Percentiles rank a stretch among this genome's conserved stretches.
These are phyloP conservation scores for Sclerotinia spermophila DNA, from an alignment of 2,329 filamentous ascomycete genomes.

Conservation along the genomic window DNA sequence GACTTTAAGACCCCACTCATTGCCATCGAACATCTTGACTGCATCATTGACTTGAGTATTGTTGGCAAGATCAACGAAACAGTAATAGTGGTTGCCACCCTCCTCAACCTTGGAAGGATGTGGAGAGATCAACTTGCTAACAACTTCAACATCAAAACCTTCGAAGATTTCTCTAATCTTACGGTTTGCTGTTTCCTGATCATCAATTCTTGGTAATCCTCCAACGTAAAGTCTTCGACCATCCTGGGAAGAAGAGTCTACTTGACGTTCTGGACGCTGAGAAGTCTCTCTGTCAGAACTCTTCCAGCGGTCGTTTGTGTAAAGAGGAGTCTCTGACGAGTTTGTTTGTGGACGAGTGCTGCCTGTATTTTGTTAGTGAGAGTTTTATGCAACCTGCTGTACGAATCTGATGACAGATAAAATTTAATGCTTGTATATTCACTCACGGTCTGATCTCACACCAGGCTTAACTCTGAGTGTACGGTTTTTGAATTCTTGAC, in stretches of 20 bases:
- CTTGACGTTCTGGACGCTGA: slow-evolving; percentile 16
- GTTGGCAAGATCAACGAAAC: slow-evolving; percentile 61
- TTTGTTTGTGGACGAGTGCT: slow-evolving; percentile 8
- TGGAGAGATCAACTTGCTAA: slow-evolving; percentile 49
- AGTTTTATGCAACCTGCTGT: not conserved
- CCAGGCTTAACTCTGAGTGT: slow-evolving; percentile 63
- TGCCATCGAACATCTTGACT: slow-evolving; percentile 41
- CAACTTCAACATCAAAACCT: slow-evolving; percentile 43
- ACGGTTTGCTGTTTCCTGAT: slow-evolving; percentile 45
- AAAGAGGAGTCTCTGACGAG: slow-evolving; percentile 10
- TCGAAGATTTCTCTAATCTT: slow-evolving; percentile 48
- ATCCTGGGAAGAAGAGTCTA: slow-evolving; percentile 31
- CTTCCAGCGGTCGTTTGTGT: slow-evolving; percentile 30
- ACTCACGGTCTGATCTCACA: slow-evolving; percentile 37
- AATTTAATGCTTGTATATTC: slow-evolving; percentile 11
- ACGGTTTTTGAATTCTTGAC: slow-evolving; percentile 53
- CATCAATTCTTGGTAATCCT: slow-evolving; percentile 47
- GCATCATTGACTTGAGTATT: slow-evolving; percentile 52
- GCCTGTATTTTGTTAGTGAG: slow-evolving; percentile 3
- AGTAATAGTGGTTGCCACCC: slow-evolving; percentile 57
- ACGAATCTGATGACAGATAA: not conserved
- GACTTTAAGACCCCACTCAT: slow-evolving; percentile 28
- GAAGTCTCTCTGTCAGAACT: slow-evolving; percentile 23
- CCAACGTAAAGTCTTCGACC: slow-evolving; percentile 49
- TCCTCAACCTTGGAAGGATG: slow-evolving; percentile 51